Evolutionary conservation across 331 rosid species (phyloP).

Genomic region (Dryas integrifolia): DNA sequence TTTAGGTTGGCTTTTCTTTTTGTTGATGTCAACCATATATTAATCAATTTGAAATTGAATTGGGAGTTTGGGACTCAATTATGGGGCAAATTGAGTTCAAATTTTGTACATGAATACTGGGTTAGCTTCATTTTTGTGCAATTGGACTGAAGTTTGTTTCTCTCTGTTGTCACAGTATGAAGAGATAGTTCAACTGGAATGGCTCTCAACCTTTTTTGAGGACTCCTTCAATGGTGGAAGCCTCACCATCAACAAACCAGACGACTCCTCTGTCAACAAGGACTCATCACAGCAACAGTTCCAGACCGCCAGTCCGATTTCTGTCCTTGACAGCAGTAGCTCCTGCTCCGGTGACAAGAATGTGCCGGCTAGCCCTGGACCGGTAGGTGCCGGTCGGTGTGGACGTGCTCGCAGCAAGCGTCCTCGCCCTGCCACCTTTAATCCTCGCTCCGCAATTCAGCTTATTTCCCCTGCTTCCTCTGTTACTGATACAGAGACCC

Average conservation of each 20-base stretch:
- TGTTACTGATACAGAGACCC: slow-evolving; percentile 40
- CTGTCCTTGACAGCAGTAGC: slow-evolving; percentile 95
- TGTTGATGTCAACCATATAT: not conserved
- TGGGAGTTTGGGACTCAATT: not conserved
- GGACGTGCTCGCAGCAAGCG: slow-evolving; percentile 99
- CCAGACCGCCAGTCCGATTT: slow-evolving; percentile 85
- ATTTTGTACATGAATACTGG: not conserved
- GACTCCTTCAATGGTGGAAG: slow-evolving; percentile 82
- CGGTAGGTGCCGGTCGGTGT: slow-evolving; percentile 49
- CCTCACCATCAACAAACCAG: slow-evolving; percentile 70
- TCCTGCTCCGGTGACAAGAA: slow-evolving; percentile 73
- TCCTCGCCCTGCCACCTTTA: slow-evolving; percentile 87
- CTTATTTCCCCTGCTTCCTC: slow-evolving; percentile 86
- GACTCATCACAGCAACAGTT: slow-evolving; percentile 54
- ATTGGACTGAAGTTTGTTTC: not conserved
- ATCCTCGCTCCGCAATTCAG: slow-evolving; percentile 70
- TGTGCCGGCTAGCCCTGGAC: slow-evolving; percentile 45
- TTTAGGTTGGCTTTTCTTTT: not conserved
- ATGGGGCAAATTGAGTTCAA: not conserved
- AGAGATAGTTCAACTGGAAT: slow-evolving; percentile 87
- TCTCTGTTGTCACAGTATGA: slow-evolving; percentile 54
- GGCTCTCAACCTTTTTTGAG: slow-evolving; percentile 90
- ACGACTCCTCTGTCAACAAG: slow-evolving; percentile 33
- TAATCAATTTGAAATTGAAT: not conserved
- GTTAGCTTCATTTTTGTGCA: not conserved